Conservation (phyloP, 2,329 filamentous ascomycete species). For the Spiromastix sp. region DNA sequence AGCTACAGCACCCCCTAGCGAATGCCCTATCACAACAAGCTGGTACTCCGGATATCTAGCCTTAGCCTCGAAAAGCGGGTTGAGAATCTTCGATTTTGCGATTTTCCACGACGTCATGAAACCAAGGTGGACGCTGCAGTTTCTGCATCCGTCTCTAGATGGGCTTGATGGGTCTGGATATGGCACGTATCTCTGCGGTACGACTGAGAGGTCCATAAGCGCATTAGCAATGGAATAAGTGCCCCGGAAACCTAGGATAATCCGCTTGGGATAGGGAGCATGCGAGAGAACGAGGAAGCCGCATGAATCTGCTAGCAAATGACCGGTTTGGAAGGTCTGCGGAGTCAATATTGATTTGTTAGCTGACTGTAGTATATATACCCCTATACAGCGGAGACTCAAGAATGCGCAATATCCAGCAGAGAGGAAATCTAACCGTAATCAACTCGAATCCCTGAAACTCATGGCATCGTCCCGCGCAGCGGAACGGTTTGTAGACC, state of each 20-base stretch:
- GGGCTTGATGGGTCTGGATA: slow-evolving; percentile 49
- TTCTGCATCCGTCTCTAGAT: slow-evolving; percentile 48
- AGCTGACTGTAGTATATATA: too few relatives aligned
- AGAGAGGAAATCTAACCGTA: slow-evolving; percentile 37
- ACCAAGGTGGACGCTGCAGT: slow-evolving; percentile 87
- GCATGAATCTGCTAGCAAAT: slow-evolving; percentile 78
- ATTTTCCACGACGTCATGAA: slow-evolving; percentile 79
- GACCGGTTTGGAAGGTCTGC: slow-evolving; percentile 79
- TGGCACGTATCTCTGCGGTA: slow-evolving; percentile 82
- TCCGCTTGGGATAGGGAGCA: slow-evolving; percentile 44
- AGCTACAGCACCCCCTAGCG: slow-evolving; percentile 83
- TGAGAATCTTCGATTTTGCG: slow-evolving; percentile 59
- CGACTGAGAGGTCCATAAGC: slow-evolving; percentile 76
- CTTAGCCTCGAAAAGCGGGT: slow-evolving; percentile 51
- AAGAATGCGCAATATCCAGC: too few relatives aligned
- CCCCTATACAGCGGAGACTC: too few relatives aligned
- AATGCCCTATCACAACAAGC: slow-evolving; percentile 77
- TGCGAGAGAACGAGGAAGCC: slow-evolving; percentile 91
- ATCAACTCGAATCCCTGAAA: slow-evolving; percentile 72
- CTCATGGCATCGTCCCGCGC: slow-evolving; percentile 72
- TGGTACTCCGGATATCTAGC: slow-evolving; percentile 58
- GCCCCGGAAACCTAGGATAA: slow-evolving; percentile 83
- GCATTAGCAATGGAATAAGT: slow-evolving; percentile 92
- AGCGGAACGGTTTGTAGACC: slow-evolving; percentile 72
- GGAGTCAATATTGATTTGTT: slow-evolving; percentile 6